Percentiles rank a stretch among this genome's conserved stretches.
Evolutionary conservation across 805 yeast species (phyloP).

Genomic region (Saturnispora sekii): DNA sequence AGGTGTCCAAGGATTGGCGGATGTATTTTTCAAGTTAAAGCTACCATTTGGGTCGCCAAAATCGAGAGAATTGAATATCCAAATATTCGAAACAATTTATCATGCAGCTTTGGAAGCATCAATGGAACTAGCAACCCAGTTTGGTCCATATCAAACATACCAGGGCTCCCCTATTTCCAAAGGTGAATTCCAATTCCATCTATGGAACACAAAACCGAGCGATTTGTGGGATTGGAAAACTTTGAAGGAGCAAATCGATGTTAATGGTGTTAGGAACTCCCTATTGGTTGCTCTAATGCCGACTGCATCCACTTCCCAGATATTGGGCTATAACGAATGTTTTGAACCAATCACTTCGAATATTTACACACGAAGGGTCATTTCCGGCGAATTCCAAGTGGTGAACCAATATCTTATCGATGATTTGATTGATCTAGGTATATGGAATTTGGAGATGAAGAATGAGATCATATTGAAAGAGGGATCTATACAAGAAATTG

Average conservation of each 20-base stretch:
- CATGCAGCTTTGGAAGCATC: constrained; percentile 90
- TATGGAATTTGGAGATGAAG: constrained; percentile 78
- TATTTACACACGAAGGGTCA: constrained; percentile 80
- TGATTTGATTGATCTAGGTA: constrained; percentile 71
- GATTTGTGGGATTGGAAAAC: constrained; percentile 80
- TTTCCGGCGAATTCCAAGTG: constrained; percentile 90
- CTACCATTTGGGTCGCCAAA: constrained; percentile 78
- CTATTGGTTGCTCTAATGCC: constrained; percentile 94
- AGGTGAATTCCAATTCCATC: constrained; percentile 77
- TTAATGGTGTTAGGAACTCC: constrained; percentile 77
- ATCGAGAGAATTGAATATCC: constrained; percentile 67
- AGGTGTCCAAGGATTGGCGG: constrained; percentile 98
- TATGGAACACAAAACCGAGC: constrained; percentile 79
- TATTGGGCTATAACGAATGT: constrained; percentile 88
- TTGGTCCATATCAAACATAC: constrained; percentile 66
- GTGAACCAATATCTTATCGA: constrained; percentile 79
- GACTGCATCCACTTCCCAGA: constrained; percentile 95
- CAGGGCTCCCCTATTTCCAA: constrained; percentile 84
- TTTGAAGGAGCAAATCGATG: constrained; percentile 48
- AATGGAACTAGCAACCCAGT: constrained; percentile 58
- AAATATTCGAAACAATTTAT: constrained; percentile 91
- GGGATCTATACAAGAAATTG: constrained; percentile 79
- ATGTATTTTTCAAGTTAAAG: constrained; percentile 68
- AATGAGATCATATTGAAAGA: constrained; percentile 63
- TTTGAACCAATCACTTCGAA: constrained; percentile 95